A percentile compares a stretch with the other conserved stretches of the same genome.
Evolutionary conservation across 208 protist genomes (phyloP).

Genomic region (Leishmania mexicana): DNA sequence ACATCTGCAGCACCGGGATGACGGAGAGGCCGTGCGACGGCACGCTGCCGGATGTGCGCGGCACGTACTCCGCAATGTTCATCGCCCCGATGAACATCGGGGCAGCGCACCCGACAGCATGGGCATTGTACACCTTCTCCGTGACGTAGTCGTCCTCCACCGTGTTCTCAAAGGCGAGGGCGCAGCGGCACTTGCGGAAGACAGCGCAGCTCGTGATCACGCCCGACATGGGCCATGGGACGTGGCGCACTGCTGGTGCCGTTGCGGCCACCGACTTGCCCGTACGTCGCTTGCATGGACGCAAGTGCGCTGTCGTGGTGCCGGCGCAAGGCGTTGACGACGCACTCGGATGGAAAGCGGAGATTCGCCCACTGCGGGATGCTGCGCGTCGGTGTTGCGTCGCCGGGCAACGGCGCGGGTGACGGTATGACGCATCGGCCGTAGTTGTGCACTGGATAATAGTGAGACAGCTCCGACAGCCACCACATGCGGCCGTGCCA

Average conservation of each 20-base stretch:
- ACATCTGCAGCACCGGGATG: constrained; percentile 18
- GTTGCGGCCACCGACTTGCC: not conserved
- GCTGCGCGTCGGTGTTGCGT: not conserved
- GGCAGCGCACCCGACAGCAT: constrained; percentile 49
- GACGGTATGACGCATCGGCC: constrained; percentile 31
- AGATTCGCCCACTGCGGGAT: constrained; percentile 18
- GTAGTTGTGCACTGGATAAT: constrained; percentile 54
- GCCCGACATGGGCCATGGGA: not conserved
- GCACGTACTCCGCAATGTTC: constrained; percentile 50
- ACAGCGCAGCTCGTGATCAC: constrained; percentile 35
- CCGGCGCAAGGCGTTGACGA: not conserved
- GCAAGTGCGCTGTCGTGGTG: not conserved
- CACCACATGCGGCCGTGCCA: constrained; percentile 21
- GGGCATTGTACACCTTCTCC: constrained; percentile 71
- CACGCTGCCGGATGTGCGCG: not conserved
- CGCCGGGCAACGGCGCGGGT: constrained; percentile 14
- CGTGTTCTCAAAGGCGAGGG: constrained; percentile 55
- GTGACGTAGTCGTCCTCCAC: constrained; percentile 63
- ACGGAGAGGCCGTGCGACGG: constrained; percentile 1
- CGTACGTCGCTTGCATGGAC: not conserved
- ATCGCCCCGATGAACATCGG: constrained; percentile 44
- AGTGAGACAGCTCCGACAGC: constrained; percentile 29
- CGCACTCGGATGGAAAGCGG: not conserved
- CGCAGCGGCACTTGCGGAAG: constrained; percentile 44
- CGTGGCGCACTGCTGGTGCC: not conserved